Percentiles rank a stretch among this genome's conserved stretches.
These are phyloP conservation scores for Fibroporia radiculosa DNA, from an alignment of 768 basidiomycete genomes.

Conservation along the genomic window DNA sequence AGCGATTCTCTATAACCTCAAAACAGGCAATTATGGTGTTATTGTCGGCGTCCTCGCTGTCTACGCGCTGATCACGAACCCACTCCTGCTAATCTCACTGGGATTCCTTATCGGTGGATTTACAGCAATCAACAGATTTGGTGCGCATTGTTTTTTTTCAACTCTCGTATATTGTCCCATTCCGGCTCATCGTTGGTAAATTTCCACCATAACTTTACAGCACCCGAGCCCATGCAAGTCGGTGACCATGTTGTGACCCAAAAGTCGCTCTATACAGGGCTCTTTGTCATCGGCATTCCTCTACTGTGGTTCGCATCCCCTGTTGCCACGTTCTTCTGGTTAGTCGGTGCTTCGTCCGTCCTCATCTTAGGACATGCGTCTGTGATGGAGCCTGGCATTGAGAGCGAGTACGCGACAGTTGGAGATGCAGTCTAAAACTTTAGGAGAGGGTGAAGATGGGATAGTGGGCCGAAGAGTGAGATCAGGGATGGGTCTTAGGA, in stretches of 20 bases:
- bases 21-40: conserved; percentile 78
- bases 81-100: conserved; percentile 74
- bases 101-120: conserved; percentile 91
- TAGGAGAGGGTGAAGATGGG: background rate
- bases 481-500: background rate
- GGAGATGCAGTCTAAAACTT: conserved; percentile 49
- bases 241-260: conserved; percentile 81
- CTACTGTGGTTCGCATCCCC: conserved; percentile 76
- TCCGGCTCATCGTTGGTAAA: background rate
- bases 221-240: conserved; percentile 78
- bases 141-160: conserved; percentile 34
- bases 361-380: conserved; percentile 83
- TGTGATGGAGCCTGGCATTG: conserved; percentile 89
- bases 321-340: conserved; percentile 85
- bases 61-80: conserved; percentile 80
- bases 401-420: conserved; percentile 85
- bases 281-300: conserved; percentile 90
- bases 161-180: background rate
- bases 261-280: conserved; percentile 77
- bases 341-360: conserved; percentile 80
- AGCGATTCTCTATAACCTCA: conserved; percentile 6
- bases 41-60: conserved; percentile 72
- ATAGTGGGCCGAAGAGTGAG: background rate
- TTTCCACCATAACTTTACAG: conserved; percentile 32
- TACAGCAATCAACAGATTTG: conserved; percentile 80